These are phyloP conservation scores for Yamadazyma endophytica DNA, from an alignment of 805 yeast genomes.

Conservation along the genomic window DNA sequence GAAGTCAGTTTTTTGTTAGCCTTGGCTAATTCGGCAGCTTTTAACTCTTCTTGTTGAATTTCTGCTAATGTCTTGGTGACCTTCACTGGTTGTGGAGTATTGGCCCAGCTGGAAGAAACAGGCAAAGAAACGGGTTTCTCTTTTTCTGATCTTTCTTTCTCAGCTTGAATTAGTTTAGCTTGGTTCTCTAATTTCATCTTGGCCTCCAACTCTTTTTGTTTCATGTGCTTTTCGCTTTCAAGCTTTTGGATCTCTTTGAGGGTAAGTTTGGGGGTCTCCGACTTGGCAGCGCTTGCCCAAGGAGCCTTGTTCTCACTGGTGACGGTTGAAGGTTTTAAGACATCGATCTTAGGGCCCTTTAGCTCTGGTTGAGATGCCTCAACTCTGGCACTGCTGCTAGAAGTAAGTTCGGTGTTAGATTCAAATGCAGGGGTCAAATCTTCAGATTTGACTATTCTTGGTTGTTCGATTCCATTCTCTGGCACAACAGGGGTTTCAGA, in stretches of 20 bases:
- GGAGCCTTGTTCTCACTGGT: conserved; percentile 40
- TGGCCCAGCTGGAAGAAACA: conserved; percentile 42
- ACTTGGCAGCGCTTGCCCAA: conserved; percentile 42
- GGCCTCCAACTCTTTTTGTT: conserved; percentile 35
- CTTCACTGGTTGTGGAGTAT: conserved; percentile 18
- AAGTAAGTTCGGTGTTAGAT: conserved; percentile 1
- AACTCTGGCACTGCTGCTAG: conserved; percentile 1
- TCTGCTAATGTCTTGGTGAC: conserved; percentile 53
- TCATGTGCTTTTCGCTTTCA: conserved; percentile 40
- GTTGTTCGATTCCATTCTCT: conserved; percentile 1
- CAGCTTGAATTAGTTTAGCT: conserved; percentile 13
- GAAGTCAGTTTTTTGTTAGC: conserved; percentile 2
- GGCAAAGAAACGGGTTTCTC: conserved; percentile 29
- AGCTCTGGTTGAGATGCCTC: conserved; percentile 1
- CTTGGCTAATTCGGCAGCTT: conserved; percentile 20
- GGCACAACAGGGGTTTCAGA: neutral
- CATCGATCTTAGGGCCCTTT: neutral
- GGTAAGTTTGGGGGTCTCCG: conserved; percentile 35
- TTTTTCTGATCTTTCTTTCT: conserved; percentile 16
- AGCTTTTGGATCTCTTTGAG: conserved; percentile 50
- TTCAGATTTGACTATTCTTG: conserved; percentile 1
- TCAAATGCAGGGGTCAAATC: conserved; percentile 4
- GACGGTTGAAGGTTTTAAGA: conserved; percentile 1
- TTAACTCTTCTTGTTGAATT: conserved; percentile 62
- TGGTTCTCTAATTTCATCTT: conserved; percentile 26